Percentiles rank a stretch among this genome's conserved stretches.
Evolutionary conservation across 2,329 filamentous ascomycete genomes (phyloP).

Genomic region (Ophiostoma tasmaniense): DNA sequence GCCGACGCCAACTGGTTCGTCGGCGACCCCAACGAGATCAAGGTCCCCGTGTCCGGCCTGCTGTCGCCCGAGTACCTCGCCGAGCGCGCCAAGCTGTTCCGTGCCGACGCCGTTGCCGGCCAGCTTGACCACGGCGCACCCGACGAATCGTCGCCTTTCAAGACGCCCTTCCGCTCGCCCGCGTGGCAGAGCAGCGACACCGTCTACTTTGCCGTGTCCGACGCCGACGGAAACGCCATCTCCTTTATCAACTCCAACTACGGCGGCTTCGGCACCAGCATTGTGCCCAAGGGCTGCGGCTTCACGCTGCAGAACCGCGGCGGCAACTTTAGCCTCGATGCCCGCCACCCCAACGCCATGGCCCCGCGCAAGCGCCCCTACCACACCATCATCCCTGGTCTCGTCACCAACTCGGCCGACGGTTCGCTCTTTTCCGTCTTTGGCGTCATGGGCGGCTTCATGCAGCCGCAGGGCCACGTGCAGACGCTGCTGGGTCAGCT

Average conservation of each 20-base stretch:
- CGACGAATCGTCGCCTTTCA: slow-evolving; percentile 45
- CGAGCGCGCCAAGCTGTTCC: slow-evolving; percentile 53
- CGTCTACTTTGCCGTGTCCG: slow-evolving; percentile 84
- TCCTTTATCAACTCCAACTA: slow-evolving; percentile 98
- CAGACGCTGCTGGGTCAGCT: slow-evolving; percentile 88
- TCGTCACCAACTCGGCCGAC: slow-evolving; percentile 71
- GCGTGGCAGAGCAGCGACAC: slow-evolving; percentile 84
- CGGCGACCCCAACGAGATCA: slow-evolving; percentile 65
- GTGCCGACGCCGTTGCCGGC: slow-evolving; percentile 37
- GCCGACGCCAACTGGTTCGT: slow-evolving; percentile 87
- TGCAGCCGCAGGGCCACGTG: slow-evolving; percentile 95
- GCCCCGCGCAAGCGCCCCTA: slow-evolving; percentile 83
- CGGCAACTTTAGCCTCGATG: slow-evolving; percentile 68
- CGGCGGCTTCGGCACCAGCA: slow-evolving; percentile 75
- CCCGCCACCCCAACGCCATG: slow-evolving; percentile 68
- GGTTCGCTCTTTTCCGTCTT: slow-evolving; percentile 74
- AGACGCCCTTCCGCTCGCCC: slow-evolving; percentile 48
- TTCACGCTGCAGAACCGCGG: slow-evolving; percentile 90
- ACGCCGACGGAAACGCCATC: slow-evolving; percentile 76
- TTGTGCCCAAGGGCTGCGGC: slow-evolving; percentile 77
- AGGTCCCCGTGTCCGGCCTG: slow-evolving; percentile 61
- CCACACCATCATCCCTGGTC: slow-evolving; percentile 92
- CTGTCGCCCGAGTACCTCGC: slow-evolving; percentile 68
- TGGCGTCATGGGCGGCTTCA: slow-evolving; percentile 96
- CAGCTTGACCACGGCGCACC: slow-evolving; percentile 24